Evolutionary conservation across 2,329 filamentous ascomycete genomes (phyloP), one percentile per base, ranked within the genome.

Genomic region (Chaetoscypha palmicola): DNA sequence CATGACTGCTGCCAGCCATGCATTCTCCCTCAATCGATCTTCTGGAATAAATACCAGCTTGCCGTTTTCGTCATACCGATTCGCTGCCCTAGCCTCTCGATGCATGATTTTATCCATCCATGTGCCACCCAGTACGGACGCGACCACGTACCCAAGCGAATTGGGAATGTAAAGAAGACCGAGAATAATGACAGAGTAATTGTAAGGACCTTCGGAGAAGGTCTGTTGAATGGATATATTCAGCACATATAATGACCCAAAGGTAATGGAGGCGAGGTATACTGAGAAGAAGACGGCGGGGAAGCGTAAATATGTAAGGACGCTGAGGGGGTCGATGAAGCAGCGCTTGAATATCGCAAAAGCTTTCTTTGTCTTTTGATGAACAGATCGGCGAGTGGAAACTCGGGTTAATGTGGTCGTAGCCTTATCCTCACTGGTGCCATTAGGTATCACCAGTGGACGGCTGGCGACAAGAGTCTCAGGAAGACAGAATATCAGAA

Each of bases 21-120:
- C 83, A 59, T 94, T 92, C 59, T 91, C 83, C 33, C 81, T 72
- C 77, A 92, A 86, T 10, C 87, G 76, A 62, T 94, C 87, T 64
- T 92, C 87, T 0, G 87, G 87, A 2, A 78, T 69, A 57, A 79
- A 83, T 8, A 86, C 66, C 16, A 87, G 68, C 46, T 73, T 74
- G 11, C 85, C 86, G 28, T 76, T 64, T 26, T 72, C 73, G 53
- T 87, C 83, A 55, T 81, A 83, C 19, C 85, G 71, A 10, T 77
- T 77, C 0, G 83, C 84, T 50, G 73, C 80, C n/a, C 67, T 68
- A 1, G 87, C 87, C 62, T 87, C 82, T 16, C 83, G 76, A 23
- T 76, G 71, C 87, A 92, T 92, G 63, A 92, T 91, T 14, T 64
- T 66, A 61, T 94, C 87, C 54, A 86, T 82, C 87, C 86, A 92